phyloP scores from a whole-genome alignment of 2,329 filamentous ascomycete genomes.

The Hymenoscyphus fructigenus region DNA sequence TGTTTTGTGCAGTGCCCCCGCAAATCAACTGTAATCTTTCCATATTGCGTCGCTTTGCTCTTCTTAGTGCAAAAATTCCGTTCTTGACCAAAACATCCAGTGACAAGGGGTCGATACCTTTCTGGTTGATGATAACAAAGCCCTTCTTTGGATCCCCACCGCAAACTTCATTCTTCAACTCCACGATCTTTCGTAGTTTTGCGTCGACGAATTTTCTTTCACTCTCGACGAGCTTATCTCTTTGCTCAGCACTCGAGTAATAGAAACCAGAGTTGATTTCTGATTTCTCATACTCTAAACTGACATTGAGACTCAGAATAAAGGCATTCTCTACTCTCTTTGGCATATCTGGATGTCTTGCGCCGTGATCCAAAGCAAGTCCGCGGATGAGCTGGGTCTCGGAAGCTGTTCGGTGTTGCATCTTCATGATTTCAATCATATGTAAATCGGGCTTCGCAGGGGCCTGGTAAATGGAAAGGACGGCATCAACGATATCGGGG shows the following conservation, averaged over 20 bases:
- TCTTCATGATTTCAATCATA: constrained; percentile 99
- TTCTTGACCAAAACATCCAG: constrained; percentile 97
- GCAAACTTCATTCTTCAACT: constrained; percentile 96
- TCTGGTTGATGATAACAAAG: constrained; percentile 98
- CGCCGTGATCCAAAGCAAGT: constrained; percentile 90
- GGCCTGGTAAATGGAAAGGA: constrained; percentile 87
- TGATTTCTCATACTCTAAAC: constrained; percentile 97
- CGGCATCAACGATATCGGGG: constrained; percentile 92
- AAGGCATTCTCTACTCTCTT: constrained; percentile 94
- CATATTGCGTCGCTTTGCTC: constrained; percentile 99
- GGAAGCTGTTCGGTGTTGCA: constrained; percentile 95
- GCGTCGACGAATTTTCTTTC: constrained; percentile 94
- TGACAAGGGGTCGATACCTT: constrained; percentile 95
- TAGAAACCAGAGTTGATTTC: constrained; percentile 99
- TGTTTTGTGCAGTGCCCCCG: constrained; percentile 90
- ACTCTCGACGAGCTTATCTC: constrained; percentile 96
- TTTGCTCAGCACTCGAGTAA: constrained; percentile 94
- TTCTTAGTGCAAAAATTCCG: constrained; percentile 87
- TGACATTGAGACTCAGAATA: constrained; percentile 94
- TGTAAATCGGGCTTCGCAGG: constrained; percentile 93
- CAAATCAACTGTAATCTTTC: constrained; percentile 94
- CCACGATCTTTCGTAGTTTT: constrained; percentile 95
- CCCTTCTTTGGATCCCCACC: constrained; percentile 90
- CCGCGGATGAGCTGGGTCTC: constrained; percentile 96
- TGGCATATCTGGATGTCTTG: constrained; percentile 96